A percentile compares a stretch with the other conserved stretches of the same genome.
Evolutionary conservation across 352 stramenopile species (phyloP).

Genomic region (Lagenidium sp.): DNA sequence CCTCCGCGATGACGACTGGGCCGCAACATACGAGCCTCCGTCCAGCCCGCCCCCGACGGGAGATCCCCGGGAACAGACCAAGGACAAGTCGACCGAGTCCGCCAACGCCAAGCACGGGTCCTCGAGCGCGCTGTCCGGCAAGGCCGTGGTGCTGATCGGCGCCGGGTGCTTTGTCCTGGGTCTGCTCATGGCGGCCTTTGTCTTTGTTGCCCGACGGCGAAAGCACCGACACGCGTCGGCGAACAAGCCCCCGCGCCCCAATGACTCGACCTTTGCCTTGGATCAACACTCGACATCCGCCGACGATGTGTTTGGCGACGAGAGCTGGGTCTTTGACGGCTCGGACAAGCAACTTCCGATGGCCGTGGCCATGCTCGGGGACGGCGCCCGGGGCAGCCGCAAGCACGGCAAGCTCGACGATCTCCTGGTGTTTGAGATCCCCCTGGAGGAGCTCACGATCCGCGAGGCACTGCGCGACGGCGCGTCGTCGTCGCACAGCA

Average conservation of each 20-base stretch:
- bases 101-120: not conserved
- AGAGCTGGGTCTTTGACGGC: constrained; percentile 45
- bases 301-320: constrained; percentile 30
- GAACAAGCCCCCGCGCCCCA: constrained; percentile 3
- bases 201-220: constrained; percentile 10
- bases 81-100: not conserved
- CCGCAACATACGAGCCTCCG: not conserved
- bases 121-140: constrained; percentile 5
- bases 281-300: constrained; percentile 15
- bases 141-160: constrained; percentile 11
- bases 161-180: constrained; percentile 15
- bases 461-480: no score
- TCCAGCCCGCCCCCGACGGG: constrained; percentile 1
- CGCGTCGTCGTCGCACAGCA: constrained; percentile 12
- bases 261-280: constrained; percentile 18
- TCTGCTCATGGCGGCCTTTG: constrained; percentile 12
- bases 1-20: constrained; percentile 6
- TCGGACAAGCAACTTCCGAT: constrained; percentile 29
- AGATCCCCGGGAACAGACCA: not conserved
- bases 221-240: constrained; percentile 1
- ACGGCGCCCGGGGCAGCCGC: constrained; percentile 23
- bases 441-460: constrained; percentile 53
- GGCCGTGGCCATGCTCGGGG: constrained; percentile 52
- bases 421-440: constrained; percentile 68
- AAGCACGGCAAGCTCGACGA: constrained; percentile 52